Evolutionary conservation across 2,329 filamentous ascomycete species (phyloP).

Genomic region (Colletotrichum musicola): DNA sequence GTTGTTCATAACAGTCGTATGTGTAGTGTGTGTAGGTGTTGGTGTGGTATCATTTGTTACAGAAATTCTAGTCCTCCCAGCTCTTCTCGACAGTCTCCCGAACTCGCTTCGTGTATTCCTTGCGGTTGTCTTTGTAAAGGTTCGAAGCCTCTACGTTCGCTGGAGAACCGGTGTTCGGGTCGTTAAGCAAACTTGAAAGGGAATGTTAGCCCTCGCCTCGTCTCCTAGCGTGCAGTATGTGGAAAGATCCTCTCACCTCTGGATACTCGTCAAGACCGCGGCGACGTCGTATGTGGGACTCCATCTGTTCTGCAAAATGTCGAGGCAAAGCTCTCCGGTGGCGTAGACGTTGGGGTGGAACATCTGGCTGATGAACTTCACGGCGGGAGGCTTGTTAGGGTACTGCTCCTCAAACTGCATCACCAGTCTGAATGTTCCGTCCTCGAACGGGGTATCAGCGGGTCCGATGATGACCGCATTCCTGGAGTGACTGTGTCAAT

Average conservation of each 20-base stretch:
- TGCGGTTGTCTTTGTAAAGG: conserved; percentile 96
- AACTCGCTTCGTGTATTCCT: conserved; percentile 95
- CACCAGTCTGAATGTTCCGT: conserved; percentile 95
- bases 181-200: conserved; percentile 83
- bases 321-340: conserved; percentile 94
- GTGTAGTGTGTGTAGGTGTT: conserved; percentile 10
- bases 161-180: conserved; percentile 97
- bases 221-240: neutral
- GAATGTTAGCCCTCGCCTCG: conserved; percentile 1
- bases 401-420: conserved; percentile 99
- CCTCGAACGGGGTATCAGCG: conserved; percentile 96
- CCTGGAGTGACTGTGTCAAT: conserved; percentile 63
- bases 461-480: conserved; percentile 99
- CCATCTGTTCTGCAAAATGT: conserved; percentile 98
- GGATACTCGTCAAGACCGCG: conserved; percentile 95
- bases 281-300: conserved; percentile 99
- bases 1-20: conserved; percentile 35
- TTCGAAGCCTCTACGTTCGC: conserved; percentile 99
- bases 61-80: conserved; percentile 84
- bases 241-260: conserved; percentile 73
- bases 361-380: conserved; percentile 99
- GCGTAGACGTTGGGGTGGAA: conserved; percentile 99
- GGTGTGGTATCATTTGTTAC: conserved; percentile 24
- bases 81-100: conserved; percentile 98
- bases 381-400: conserved; percentile 95